Base-by-base conservation (phyloP, 2,329 filamentous ascomycete genomes). In the Hypoxylon sp. region DNA sequence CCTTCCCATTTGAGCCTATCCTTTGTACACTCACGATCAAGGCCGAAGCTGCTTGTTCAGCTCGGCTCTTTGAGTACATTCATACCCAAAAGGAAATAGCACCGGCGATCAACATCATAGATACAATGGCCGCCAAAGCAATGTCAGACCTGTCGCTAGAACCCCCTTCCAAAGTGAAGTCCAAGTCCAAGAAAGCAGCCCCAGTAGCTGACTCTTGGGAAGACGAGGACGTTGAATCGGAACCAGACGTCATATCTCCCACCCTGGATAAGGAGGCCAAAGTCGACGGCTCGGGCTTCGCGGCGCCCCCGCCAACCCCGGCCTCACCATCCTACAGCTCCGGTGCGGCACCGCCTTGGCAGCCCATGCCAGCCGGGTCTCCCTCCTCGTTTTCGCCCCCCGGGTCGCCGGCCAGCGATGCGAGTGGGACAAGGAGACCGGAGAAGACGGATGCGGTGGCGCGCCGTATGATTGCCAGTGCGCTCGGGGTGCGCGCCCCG, bases 381-480 rank as follows among this genome's bases (percentile, higher is more conserved):
- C 85, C 88, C 2, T 82, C 79, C 14, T 77, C 65, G 64, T 68
- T 54, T 68, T 72, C 62, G 62, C 43, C 62, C n/a, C 67, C 56
- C 46, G 45, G 3, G 14, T 52, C 76, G 25, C 45, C 50, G 16
- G 43, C 53, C 21, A 14, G 46, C 21, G 37, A 57, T 21, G 34
- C 45, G 57, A 23, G 53, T 16, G 54, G 9, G 41, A 11, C 30
- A 48, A 21, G 30, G 19, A 64, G 56, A 39, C 95, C 94, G 0
- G 94, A 97, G 80, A 99, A 97, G 83, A 96, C 94, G 67, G 96
- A 96, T 66, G 93, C 94, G 0, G 93, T 97, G 39, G 96, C 96
- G 4, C 88, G 91, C 67, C 85, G 96, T 63, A 85, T 99, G 87
- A 98, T 99, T 77, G 94, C 93, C 0, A 92, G 91, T 2, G 94